Evolutionary conservation across 2,329 filamentous ascomycete species (phyloP).

Genomic region (Ramichloridium luteum): DNA sequence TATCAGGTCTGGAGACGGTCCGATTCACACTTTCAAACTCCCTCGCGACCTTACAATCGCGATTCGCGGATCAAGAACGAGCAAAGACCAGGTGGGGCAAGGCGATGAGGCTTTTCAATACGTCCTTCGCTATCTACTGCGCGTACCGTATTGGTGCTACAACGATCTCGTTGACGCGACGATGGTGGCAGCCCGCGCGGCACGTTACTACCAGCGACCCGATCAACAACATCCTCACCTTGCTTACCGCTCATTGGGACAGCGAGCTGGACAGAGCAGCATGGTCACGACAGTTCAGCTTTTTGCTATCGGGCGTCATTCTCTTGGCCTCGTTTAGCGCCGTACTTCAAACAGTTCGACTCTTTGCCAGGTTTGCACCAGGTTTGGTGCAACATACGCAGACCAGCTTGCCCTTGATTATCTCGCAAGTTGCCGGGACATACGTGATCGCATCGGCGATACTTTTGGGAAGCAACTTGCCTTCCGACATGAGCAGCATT

Average conservation of each 20-base stretch:
- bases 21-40: conserved; percentile 55
- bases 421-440: conserved; percentile 69
- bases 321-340: conserved; percentile 70
- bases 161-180: conserved; percentile 52
- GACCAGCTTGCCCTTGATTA: conserved; percentile 65
- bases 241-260: conserved; percentile 74
- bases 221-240: conserved; percentile 68
- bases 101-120: conserved; percentile 50
- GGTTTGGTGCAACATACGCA: conserved; percentile 59
- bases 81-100: conserved; percentile 56
- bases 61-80: conserved; percentile 52
- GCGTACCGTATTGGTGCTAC: conserved; percentile 71
- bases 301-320: conserved; percentile 71
- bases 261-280: conserved; percentile 68
- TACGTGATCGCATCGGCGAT: conserved; percentile 75
- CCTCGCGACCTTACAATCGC: conserved; percentile 49
- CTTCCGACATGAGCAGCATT: conserved; percentile 61
- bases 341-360: conserved; percentile 71
- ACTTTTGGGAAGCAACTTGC: conserved; percentile 65
- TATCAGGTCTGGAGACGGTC: conserved; percentile 71
- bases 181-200: conserved; percentile 32
- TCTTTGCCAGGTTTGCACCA: conserved; percentile 66
- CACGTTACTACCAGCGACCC: conserved; percentile 63
- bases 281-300: conserved; percentile 77
- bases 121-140: conserved; percentile 69